These are phyloP conservation scores for Fusarium newnesense DNA, from an alignment of 2,329 filamentous ascomycete species.

Conservation along the genomic window DNA sequence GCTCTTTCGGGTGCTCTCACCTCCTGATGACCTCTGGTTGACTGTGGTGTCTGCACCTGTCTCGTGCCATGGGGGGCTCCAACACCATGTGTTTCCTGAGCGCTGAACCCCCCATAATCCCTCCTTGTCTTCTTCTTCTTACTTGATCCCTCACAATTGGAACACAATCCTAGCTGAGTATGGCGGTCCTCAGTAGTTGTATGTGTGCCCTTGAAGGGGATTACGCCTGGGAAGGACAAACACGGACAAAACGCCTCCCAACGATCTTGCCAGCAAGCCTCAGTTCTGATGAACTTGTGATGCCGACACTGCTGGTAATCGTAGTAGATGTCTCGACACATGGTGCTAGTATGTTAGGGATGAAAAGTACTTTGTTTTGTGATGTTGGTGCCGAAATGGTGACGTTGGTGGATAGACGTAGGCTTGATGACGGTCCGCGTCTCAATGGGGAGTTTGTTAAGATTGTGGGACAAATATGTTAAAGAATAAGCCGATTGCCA, in stretches of 20 bases:
- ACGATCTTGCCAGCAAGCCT: constrained; percentile 6
- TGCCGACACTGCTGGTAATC: constrained; percentile 6
- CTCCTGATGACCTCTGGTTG: background rate
- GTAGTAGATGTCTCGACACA: constrained; percentile 3
- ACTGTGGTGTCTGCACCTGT: background rate
- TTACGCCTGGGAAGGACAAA: background rate
- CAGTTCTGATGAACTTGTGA: background rate
- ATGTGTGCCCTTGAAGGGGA: background rate
- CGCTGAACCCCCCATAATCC: background rate
- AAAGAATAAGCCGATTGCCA: background rate
- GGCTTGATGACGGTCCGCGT: background rate
- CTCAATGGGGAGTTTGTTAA: background rate
- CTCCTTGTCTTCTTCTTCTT: background rate
- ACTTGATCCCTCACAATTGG: background rate
- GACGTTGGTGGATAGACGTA: background rate
- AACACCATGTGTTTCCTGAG: background rate
- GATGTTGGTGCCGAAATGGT: background rate
- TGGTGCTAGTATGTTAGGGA: background rate
- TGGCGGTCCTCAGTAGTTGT: background rate
- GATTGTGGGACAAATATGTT: background rate
- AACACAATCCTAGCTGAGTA: background rate
- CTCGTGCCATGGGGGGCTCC: background rate
- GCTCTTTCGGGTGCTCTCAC: background rate
- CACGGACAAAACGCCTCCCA: background rate
- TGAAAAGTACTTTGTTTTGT: background rate